Percentiles rank a stretch among this genome's conserved stretches.
phyloP scores from a whole-genome alignment of 2,329 filamentous ascomycete genomes.

The Sordariomycetes sp. region DNA sequence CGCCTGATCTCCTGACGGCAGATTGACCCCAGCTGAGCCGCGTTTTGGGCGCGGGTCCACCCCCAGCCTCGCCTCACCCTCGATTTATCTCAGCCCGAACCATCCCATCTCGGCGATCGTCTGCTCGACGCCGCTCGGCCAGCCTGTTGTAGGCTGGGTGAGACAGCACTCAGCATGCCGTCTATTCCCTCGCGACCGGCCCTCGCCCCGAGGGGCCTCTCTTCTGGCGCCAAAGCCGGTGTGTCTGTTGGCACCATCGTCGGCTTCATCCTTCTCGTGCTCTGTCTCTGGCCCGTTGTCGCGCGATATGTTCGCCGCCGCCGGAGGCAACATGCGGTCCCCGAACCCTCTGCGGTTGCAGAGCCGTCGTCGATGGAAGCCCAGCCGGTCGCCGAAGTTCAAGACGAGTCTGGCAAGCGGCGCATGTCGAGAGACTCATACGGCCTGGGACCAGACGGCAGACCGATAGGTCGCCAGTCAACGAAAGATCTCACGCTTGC shows the following conservation, averaged over 20 bases:
- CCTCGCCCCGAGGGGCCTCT: constrained; percentile 10
- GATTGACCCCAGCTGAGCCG: background rate
- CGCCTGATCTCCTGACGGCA: background rate
- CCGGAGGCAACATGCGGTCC: constrained; percentile 1
- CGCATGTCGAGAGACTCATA: constrained; percentile 4
- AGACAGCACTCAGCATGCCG: background rate
- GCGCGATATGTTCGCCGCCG: constrained; percentile 7
- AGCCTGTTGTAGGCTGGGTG: background rate
- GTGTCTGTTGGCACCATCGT: constrained; percentile 41
- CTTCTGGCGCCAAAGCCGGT: constrained; percentile 44
- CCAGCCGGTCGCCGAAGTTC: background rate
- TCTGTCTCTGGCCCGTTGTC: constrained; percentile 9
- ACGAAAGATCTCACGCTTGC: constrained; percentile 3
- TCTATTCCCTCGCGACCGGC: background rate
- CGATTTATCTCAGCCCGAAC: background rate
- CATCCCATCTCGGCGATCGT: background rate
- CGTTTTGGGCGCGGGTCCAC: constrained; percentile 1
- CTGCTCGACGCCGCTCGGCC: background rate
- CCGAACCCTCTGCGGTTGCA: background rate
- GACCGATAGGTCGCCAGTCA: background rate
- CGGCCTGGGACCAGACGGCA: background rate
- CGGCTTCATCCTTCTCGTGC: constrained; percentile 6
- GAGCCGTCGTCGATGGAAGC: background rate
- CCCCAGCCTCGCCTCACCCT: constrained; percentile 1
- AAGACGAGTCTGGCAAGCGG: background rate